These are phyloP conservation scores for Aphanomyces cochlioides DNA, from an alignment of 352 stramenopile species.

Conservation along the genomic window DNA sequence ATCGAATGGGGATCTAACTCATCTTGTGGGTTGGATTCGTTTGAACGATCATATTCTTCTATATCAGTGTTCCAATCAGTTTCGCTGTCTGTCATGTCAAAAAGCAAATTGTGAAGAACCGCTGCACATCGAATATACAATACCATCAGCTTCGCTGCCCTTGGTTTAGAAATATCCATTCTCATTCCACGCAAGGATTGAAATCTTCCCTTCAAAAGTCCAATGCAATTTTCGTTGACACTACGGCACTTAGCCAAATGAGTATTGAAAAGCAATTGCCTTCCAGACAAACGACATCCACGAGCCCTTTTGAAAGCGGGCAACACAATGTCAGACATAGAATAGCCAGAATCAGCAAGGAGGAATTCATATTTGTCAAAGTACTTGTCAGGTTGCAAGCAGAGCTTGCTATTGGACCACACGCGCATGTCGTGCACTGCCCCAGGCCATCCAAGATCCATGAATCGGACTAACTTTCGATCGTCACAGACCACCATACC, in stretches of 20 bases:
- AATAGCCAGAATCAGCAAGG: constrained; percentile 4
- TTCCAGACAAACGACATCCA: background rate
- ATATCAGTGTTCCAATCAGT: background rate
- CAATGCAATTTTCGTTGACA: constrained; percentile 26
- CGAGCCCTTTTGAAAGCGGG: constrained; percentile 1
- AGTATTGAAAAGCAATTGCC: constrained; percentile 12
- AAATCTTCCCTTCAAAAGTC: constrained; percentile 13
- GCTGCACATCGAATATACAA: too few species aligned
- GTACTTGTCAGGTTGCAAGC: constrained; percentile 1
- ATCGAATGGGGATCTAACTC: too few species aligned
- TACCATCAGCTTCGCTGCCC: too few species aligned
- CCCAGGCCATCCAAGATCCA: constrained; percentile 20
- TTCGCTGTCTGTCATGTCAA: background rate
- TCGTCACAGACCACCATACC: constrained; percentile 21
- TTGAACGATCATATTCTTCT: background rate
- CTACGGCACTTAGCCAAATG: constrained; percentile 6
- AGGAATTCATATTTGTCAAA: constrained; percentile 6
- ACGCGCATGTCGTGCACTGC: constrained; percentile 13
- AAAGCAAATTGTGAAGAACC: too few species aligned
- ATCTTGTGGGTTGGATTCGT: background rate
- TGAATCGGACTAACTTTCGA: background rate
- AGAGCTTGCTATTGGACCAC: constrained; percentile 1
- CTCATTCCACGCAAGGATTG: too few species aligned
- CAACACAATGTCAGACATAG: background rate
- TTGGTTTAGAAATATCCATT: too few species aligned